phyloP scores from a whole-genome alignment of 306 rosid genomes.

The Trifolium fragiferum region DNA sequence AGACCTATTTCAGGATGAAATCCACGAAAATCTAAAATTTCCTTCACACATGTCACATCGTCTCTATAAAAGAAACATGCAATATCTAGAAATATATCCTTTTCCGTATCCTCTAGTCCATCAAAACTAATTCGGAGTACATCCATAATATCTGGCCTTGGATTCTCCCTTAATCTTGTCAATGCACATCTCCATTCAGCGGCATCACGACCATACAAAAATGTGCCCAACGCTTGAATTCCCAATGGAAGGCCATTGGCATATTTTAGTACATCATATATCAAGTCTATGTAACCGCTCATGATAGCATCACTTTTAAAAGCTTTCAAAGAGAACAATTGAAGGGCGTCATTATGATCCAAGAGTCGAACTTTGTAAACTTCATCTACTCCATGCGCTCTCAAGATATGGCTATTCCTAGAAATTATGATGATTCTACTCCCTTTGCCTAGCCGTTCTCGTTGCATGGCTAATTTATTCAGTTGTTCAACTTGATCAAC shows the following conservation, averaged over 20 bases:
- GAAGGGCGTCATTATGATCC: too few species aligned
- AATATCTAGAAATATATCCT: constrained; percentile 28
- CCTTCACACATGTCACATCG: rapidly evolving
- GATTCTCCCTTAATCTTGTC: background rate
- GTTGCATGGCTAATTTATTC: background rate
- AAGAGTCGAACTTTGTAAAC: constrained; percentile 24
- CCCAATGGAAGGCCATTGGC: constrained; percentile 28
- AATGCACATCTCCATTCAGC: constrained; percentile 38
- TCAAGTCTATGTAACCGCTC: background rate
- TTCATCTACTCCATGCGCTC: constrained; percentile 9
- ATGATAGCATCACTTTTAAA: constrained; percentile 14
- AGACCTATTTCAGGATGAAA: constrained; percentile 24
- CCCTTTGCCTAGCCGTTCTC: constrained; percentile 15
- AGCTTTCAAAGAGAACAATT: constrained; percentile 35
- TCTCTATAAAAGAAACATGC: background rate
- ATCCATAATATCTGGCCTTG: constrained; percentile 22
- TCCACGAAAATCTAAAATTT: background rate
- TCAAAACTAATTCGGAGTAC: constrained; percentile 21
- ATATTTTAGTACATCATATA: background rate
- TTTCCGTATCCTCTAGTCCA: background rate
- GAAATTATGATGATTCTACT: constrained; percentile 31
- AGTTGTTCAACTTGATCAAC: background rate
- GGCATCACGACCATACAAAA: constrained; percentile 4
- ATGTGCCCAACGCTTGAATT: constrained; percentile 32
- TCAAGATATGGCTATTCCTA: constrained; percentile 12